Base-by-base conservation (phyloP, 495 filamentous ascomycete species). In the Podospora comata region DNA sequence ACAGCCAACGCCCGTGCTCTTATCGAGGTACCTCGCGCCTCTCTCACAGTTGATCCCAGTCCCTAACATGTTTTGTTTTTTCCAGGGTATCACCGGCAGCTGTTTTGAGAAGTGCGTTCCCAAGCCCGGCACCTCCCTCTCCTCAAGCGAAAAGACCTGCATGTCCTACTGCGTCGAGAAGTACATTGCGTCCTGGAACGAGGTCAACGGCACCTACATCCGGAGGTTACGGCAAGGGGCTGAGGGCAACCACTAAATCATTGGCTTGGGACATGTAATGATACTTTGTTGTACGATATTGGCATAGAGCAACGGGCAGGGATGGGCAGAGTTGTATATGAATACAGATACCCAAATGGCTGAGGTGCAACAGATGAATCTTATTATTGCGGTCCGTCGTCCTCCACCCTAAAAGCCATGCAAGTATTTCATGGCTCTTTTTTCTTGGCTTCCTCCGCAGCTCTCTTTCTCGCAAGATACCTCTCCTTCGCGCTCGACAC, bases 61-160 rank as follows among this genome's bases (percentile, higher is more conserved):
- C n/a, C 20, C 59, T 68, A 30, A 70, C 62, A 54, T 53, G 27
- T n/a, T 60, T 1, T 13, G 34, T 3, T n/a, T 3, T n/a, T 13
- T 55, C 48, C 71, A 98, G 95, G 96, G 93, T 90, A 85, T 98
- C 79, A 97, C 97, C 85, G 89, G 94, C 77, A 89, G 96, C 84
- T 99, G 95, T 86, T 98, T 97, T 87, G 88, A 94, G 48, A 89
- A 89, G 76, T 99, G 95, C 82, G 83, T 99, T 55, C 89, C 94
- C 30, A 89, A 93, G 72, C 95, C 95, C 64, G 90, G 92, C 65
- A 79, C 84, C 62, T 91, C 90, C 55, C 80, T 98, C 60, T 92
- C 92, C 48, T 84, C 82, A 73, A 88, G 93, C 80, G 87, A 89
- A 71, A 77, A 84, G 78, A 83, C 85, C 58, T 99, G 95, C 85